Conservation (phyloP, 345 rosid genomes). For the Eutrema heterophyllum region DNA sequence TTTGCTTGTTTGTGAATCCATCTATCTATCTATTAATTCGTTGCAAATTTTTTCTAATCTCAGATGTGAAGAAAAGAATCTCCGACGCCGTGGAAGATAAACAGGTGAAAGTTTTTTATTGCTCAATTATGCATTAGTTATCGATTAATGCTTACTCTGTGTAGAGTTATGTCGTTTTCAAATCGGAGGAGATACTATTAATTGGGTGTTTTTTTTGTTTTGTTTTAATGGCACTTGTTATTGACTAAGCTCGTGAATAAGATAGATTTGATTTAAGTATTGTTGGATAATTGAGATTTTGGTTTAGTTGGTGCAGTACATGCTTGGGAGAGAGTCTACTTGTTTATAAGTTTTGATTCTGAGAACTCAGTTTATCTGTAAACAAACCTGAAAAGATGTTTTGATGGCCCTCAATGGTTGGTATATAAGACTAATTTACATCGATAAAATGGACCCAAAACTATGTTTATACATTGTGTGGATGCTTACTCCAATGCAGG, state of each 20-base stretch:
- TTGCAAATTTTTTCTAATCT: neutral
- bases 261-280: too few relatives aligned
- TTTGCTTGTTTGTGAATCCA: neutral
- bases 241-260: too few relatives aligned
- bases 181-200: neutral
- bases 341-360: neutral
- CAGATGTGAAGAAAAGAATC: slow-evolving; percentile 78
- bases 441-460: neutral
- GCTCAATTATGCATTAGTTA: neutral
- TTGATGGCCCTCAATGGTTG: neutral
- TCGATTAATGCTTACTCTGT: neutral
- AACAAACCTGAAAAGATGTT: neutral
- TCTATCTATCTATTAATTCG: neutral
- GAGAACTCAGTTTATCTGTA: neutral
- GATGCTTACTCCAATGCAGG: slow-evolving; percentile 37
- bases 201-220: too few relatives aligned
- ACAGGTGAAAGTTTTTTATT: slow-evolving; percentile 39
- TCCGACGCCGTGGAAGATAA: slow-evolving; percentile 72
- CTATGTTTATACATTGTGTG: neutral
- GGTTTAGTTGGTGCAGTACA: neutral
- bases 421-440: neutral
- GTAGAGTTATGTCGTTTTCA: slow-evolving; percentile 12
- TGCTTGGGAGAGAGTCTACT: too few relatives aligned
- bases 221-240: neutral
- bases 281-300: too few relatives aligned